These are phyloP conservation scores for Penicillium brasilianum DNA, from an alignment of 2,329 filamentous ascomycete species.

Conservation along the genomic window DNA sequence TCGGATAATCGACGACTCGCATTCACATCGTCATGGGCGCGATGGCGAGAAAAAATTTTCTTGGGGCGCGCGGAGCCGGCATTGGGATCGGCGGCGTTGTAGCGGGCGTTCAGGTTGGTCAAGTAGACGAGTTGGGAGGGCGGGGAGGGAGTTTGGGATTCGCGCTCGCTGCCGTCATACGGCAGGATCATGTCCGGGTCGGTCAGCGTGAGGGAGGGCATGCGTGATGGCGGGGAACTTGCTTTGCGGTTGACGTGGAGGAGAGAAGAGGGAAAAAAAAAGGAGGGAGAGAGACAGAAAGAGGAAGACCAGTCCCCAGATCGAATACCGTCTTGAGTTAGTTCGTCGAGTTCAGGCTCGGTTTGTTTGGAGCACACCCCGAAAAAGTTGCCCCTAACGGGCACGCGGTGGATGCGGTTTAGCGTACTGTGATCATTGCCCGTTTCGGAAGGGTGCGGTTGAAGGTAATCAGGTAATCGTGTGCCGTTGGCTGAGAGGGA, in stretches of 20 bases:
- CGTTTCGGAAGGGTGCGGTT: slow-evolving; percentile 18
- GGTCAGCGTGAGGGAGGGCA: slow-evolving; percentile 82
- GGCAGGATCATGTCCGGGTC: slow-evolving; percentile 96
- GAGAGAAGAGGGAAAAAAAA: neutral
- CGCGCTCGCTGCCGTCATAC: slow-evolving; percentile 63
- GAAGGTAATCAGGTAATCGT: slow-evolving; percentile 21
- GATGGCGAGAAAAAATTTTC: slow-evolving; percentile 41
- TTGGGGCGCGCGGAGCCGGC: slow-evolving; percentile 27
- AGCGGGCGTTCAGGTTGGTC: slow-evolving; percentile 47
- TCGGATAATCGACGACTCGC: slow-evolving; percentile 51
- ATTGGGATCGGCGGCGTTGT: slow-evolving; percentile 31
- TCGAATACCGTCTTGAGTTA: too few relatives aligned
- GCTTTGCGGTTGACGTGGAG: too few relatives aligned
- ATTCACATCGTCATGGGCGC: slow-evolving; percentile 45
- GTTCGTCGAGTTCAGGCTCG: neutral
- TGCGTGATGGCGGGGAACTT: slow-evolving; percentile 40
- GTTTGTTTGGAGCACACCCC: slow-evolving; percentile 5
- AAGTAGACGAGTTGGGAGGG: slow-evolving; percentile 56
- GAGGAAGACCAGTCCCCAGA: slow-evolving; percentile 10
- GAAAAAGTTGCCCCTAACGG: slow-evolving; percentile 29
- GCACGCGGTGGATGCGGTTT: slow-evolving; percentile 22
- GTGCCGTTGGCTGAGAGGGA: neutral
- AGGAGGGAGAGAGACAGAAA: neutral
- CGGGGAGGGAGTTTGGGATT: slow-evolving; percentile 57
- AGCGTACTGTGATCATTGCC: slow-evolving; percentile 33